Evolutionary conservation across 2,329 filamentous ascomycete species (phyloP).

Genomic region (Stagonosporopsis tanaceti): DNA sequence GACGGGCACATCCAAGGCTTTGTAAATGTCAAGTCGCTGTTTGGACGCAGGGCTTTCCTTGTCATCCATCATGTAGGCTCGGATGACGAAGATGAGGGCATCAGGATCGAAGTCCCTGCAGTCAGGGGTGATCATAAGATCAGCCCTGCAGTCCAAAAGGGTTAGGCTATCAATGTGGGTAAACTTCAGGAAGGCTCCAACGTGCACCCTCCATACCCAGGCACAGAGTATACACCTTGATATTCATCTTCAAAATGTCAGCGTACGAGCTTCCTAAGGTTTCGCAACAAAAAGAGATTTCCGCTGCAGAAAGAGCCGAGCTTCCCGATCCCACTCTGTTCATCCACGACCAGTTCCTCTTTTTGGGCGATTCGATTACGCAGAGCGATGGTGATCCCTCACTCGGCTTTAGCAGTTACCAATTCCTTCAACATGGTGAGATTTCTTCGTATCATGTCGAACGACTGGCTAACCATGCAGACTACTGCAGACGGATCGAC

Average conservation of each 20-base stretch:
- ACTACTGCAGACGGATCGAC: constrained; percentile 19
- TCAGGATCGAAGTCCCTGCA: constrained; percentile 5
- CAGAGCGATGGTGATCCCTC: constrained; percentile 16
- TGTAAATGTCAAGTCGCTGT: constrained; percentile 8
- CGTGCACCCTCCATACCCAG: neutral
- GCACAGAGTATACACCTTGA: neutral
- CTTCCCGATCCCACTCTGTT: neutral
- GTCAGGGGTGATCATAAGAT: constrained; percentile 4
- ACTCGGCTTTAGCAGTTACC: constrained; percentile 15
- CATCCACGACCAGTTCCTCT: constrained; percentile 10
- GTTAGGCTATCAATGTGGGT: constrained; percentile 1
- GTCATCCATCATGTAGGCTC: constrained; percentile 11
- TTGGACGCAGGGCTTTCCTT: constrained; percentile 3
- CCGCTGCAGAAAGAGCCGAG: neutral
- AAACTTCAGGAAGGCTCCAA: neutral
- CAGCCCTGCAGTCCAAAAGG: neutral
- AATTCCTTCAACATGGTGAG: constrained; percentile 14
- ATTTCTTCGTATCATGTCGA: neutral
- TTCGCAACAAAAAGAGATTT: neutral
- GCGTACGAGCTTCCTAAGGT: neutral
- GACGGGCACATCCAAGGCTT: constrained; percentile 9
- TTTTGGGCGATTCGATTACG: constrained; percentile 20
- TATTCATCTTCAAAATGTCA: neutral
- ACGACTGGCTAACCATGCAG: neutral
- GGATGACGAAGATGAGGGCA: constrained; percentile 4